A percentile compares a stretch with the other conserved stretches of the same genome.
Conservation (phyloP, 2,329 filamentous ascomycete genomes). For the Botryotinia globosa region DNA sequence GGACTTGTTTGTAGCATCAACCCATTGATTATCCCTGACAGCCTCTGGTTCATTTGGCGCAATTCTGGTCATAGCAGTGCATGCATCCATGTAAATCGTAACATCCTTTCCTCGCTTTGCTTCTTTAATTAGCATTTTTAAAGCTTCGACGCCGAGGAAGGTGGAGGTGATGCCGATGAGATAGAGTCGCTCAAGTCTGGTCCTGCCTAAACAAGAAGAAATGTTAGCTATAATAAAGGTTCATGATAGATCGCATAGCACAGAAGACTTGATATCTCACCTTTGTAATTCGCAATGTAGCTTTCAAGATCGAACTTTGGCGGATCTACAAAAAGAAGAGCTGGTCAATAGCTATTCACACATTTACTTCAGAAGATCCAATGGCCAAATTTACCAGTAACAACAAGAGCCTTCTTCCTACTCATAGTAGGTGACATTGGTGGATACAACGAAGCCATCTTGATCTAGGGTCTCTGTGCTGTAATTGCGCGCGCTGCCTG, state of each 20-base stretch:
- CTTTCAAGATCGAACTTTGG: conserved; percentile 90
- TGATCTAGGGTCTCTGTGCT: background rate
- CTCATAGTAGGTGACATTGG: conserved; percentile 21
- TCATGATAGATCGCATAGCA: background rate
- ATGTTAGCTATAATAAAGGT: conserved; percentile 17
- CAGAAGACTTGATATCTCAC: conserved; percentile 46
- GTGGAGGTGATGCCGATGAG: conserved; percentile 78
- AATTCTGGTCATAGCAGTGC: conserved; percentile 60
- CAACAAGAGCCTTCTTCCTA: conserved; percentile 27
- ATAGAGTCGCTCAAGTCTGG: conserved; percentile 75
- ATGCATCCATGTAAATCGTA: conserved; percentile 65
- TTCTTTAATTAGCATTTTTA: conserved; percentile 73
- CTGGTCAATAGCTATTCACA: conserved; percentile 16
- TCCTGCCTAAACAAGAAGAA: conserved; percentile 60
- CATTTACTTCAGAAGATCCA: background rate
- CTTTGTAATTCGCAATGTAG: conserved; percentile 86
- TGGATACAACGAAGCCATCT: conserved; percentile 3
- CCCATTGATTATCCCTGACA: conserved; percentile 68
- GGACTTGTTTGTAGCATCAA: conserved; percentile 61
- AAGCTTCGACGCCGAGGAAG: conserved; percentile 72
- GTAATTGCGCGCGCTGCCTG: background rate
- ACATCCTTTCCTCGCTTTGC: conserved; percentile 76
- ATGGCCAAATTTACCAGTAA: conserved; percentile 24
- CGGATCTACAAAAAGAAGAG: conserved; percentile 34
- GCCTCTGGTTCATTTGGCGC: conserved; percentile 68